phyloP scores from a whole-genome alignment of 805 yeast species.

The Naumovozyma dairenensis region DNA sequence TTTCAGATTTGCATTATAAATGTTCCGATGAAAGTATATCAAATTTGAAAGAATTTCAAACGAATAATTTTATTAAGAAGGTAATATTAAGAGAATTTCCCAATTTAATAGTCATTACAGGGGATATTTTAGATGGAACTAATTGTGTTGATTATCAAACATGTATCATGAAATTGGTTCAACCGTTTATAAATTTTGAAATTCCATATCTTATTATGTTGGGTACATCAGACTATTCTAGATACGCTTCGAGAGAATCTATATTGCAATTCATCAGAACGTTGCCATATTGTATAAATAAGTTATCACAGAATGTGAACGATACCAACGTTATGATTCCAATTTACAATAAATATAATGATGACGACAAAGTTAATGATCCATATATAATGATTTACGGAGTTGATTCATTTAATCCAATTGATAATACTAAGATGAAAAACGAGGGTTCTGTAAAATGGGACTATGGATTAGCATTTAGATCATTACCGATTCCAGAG shows the following conservation, averaged over 20 bases:
- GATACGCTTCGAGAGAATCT: constrained; percentile 35
- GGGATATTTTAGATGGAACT: constrained; percentile 54
- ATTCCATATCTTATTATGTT: constrained; percentile 53
- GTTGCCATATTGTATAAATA: constrained; percentile 43
- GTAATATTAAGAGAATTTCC: constrained; percentile 50
- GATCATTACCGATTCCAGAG: constrained; percentile 59
- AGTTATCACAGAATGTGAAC: no score
- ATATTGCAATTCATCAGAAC: constrained; percentile 35
- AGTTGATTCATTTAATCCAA: constrained; percentile 9
- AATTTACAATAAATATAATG: background rate
- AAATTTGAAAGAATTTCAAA: constrained; percentile 30
- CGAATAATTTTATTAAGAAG: constrained; percentile 39
- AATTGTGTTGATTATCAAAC: constrained; percentile 52
- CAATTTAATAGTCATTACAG: constrained; percentile 53
- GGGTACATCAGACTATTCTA: constrained; percentile 56
- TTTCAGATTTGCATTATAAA: constrained; percentile 54
- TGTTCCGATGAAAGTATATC: constrained; percentile 45
- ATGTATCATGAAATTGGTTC: constrained; percentile 46
- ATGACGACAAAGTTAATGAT: constrained; percentile 1
- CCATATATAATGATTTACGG: constrained; percentile 5
- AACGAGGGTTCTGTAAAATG: constrained; percentile 8
- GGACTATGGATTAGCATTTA: constrained; percentile 43
- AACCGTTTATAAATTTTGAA: constrained; percentile 41
- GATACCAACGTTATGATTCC: constrained; percentile 6
- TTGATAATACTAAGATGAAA: background rate